Base-by-base conservation (phyloP, 495 filamentous ascomycete genomes). In the Hypoxylon lienhwacheense region DNA sequence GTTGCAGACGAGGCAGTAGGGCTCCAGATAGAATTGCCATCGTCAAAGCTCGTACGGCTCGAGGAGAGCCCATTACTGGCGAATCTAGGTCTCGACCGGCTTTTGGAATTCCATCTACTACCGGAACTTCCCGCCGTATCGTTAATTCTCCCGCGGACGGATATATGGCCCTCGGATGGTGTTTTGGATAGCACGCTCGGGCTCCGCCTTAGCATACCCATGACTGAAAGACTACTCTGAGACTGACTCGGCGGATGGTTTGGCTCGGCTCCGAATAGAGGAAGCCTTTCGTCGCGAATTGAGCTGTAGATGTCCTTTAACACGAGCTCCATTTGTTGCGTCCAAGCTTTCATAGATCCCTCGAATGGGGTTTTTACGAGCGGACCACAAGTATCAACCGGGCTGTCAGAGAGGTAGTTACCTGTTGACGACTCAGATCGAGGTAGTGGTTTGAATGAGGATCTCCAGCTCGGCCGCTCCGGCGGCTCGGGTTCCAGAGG, bases 131-230 rank as follows among this genome's bases (percentile, higher is more conserved):
- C 71, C 20, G 83, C 76, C 31, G 79, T 75, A 51, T 91, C 89
- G 2, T 83, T 71, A 12, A 85, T 81, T 12, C 89, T 81, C 12
- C 87, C 87, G 21, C 90, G 82, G 17, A 72, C 76, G 31, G 86
- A 88, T 28, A 78, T 76, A 39, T 83, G 84, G 33, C 93, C 84
- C 59, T 90, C 88, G 4, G 82, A 85, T 0, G 85, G 84, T 10
- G 90, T 83, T 69, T 96, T 97, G 76, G 90, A 96, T 47, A 97
- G 74, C 7, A 90, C 89, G 64, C 91, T 96, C 5, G 91, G 90
- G 34, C 84, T 89, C 24, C 93, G 83, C 55, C 91, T 89, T 16
- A 98, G 81, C 64, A 88, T 81, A 28, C 74, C 68, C 69, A 85
- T 85, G 29, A 85, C 80, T 15, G 80, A 73, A 10, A 84, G 66